Conservation (phyloP, 176 grass and related monocot species). For the Otatea glauca region DNA sequence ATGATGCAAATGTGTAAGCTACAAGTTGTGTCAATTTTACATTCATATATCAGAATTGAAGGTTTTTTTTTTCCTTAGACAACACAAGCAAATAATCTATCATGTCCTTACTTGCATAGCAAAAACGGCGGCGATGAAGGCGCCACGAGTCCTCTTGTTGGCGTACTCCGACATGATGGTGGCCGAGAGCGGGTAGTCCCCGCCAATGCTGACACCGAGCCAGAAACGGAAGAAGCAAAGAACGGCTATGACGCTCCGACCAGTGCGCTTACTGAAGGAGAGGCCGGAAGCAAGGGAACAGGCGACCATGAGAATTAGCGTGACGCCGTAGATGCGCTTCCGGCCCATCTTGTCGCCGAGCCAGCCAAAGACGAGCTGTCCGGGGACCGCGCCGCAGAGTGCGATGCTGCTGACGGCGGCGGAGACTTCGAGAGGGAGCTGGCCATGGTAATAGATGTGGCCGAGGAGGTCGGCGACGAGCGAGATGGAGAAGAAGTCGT, state of each 20-base stretch:
- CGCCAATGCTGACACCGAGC: conserved; percentile 83
- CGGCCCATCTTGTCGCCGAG: conserved; percentile 75
- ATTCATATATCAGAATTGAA: too few species aligned
- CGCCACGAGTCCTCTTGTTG: conserved; percentile 71
- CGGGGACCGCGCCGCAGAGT: conserved; percentile 2
- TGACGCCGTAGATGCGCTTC: conserved; percentile 62
- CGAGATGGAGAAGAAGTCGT: conserved; percentile 75
- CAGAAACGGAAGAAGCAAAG: conserved; percentile 93
- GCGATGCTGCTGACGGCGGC: not conserved
- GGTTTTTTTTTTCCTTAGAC: too few species aligned
- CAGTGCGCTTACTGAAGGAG: conserved; percentile 43
- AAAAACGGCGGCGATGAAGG: conserved; percentile 75
- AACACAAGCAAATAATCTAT: too few species aligned
- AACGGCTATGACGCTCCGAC: not conserved
- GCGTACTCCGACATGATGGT: conserved; percentile 96
- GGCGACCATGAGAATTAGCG: conserved; percentile 63
- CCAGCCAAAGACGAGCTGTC: conserved; percentile 76
- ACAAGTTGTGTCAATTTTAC: too few species aligned
- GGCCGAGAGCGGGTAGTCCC: conserved; percentile 74
- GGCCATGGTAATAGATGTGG: conserved; percentile 40
- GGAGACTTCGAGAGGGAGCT: fast-evolving
- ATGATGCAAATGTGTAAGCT: too few species aligned
- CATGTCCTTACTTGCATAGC: conserved; percentile 57
- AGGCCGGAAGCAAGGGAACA: conserved; percentile 73
- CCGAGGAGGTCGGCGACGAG: conserved; percentile 53